Evolutionary conservation across 1,139 yeast species (phyloP), one percentile per base, ranked within the genome.

Genomic region (Pichia sp.): DNA sequence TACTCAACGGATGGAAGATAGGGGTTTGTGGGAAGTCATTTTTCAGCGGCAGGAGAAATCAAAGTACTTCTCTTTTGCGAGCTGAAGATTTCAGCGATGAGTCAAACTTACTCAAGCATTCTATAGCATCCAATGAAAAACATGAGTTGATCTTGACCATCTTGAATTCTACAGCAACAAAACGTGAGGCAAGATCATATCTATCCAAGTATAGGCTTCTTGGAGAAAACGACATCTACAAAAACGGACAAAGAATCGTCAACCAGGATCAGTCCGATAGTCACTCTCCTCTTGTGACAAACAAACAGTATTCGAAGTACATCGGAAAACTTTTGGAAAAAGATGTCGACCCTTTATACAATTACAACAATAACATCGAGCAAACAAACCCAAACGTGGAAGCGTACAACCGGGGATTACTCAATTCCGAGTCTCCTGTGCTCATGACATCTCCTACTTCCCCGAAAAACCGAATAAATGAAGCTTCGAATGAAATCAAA

Each of bases 151-250:
- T 86, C n/a, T 71, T 85, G 27, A 82, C 90, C 5, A 85, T 87
- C 34, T 71, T 87, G 53, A 83, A 80, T 62, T 83, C 90, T 6
- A 85, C 95, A 6, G 87, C 92, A 12, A 86, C 93, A 1, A 85
- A 85, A 66, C 69, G 95, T 60, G 95, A 87, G 65, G 89, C 90
- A 3, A 75, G 76, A 59, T 83, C 82, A 57, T 87, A 86, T 64
- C 68, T 87, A 50, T 71, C 77, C 44, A 85, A 84, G 67, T 87
- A 87, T 62, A 68, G 76, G 16, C 60, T 73, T 1, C 62, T 70
- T 72, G 76, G 66, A 71, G 75, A 63, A 38, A 62, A 65, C 51
- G 64, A 67, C 54, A 66, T 67, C 16, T 67, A 66, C 50, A 60
- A 60, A 40, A 60, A 57, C 38, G 60, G 58, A 30, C 48, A 54